Base-by-base conservation (phyloP, 2,329 filamentous ascomycete genomes). In the Taxawa tesnikishii region DNA sequence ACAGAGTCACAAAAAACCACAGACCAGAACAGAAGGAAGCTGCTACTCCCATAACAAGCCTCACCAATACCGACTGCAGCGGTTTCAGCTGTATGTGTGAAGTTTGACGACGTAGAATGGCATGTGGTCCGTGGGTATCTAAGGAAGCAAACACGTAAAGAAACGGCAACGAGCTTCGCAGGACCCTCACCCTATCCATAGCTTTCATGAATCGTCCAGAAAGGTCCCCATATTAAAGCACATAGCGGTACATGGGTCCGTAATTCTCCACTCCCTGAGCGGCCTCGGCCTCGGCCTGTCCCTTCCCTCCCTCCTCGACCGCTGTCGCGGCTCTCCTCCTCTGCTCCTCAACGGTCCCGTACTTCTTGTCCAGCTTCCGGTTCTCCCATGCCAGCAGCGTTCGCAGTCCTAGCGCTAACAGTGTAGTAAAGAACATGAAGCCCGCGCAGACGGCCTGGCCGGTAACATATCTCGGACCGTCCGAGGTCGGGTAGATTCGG, bases 381-480 rank as follows among this genome's bases (percentile, higher is more conserved):
- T 81, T 80, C 54, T 79, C 67, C 55, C 62, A 65, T 6, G 57
- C 57, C 14, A 79, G 55, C 3, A 77, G 45, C 5, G 58, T 56
- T 5, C 75, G 60, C 25, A 77, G 47, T 2, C 53, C 31, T 0
- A 78, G 38, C 0, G 73, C 72, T 5, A 79, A 46, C 0, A 65
- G 30, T 0, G 60, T 67, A 2, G 70, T 73, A 25, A 78, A 56
- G 9, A 77, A 52, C 53, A 75, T 75, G 15, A 79, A 70, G 0
- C 58, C 66, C 0, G 74, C 67, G 43, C 75, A 79, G 6, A 75
- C 64, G 21, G 58, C 56, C 49, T 67, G 68, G 0, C 75, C 75
- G 2, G 67, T 70, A 2, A 58, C 42, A 34, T 58, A 73, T 28
- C 54, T 59, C 16, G 68, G 68, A 1, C 54, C 62, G 31, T 69